Evolutionary conservation across 768 basidiomycete species (phyloP).

Genomic region (Clathrus columnatus): DNA sequence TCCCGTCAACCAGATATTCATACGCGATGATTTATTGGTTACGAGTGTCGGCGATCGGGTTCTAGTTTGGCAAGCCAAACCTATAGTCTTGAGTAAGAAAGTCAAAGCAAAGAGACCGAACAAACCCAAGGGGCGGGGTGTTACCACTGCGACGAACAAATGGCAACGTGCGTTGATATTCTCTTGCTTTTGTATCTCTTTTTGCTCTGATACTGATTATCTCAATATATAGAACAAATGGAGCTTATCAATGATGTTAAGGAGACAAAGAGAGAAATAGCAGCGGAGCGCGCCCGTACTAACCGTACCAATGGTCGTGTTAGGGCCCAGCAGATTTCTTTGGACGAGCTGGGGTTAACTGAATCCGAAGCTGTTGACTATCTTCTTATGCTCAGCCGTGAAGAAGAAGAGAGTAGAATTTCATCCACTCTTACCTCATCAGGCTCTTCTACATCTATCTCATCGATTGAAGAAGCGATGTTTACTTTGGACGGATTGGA

Average conservation of each 20-base stretch:
- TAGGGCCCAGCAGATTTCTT: constrained; percentile 45
- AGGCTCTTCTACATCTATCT: constrained; percentile 21
- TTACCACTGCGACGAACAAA: constrained; percentile 20
- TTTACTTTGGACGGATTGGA: constrained; percentile 50
- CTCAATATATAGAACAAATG: constrained; percentile 39
- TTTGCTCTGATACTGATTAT: neutral
- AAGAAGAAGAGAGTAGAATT: constrained; percentile 43
- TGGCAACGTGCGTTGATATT: constrained; percentile 32
- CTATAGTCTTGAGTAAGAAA: constrained; percentile 24
- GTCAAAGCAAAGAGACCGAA: constrained; percentile 12
- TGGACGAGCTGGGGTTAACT: constrained; percentile 59
- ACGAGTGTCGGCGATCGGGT: constrained; percentile 53
- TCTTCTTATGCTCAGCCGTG: constrained; percentile 74
- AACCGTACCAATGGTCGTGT: constrained; percentile 38
- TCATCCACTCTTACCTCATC: constrained; percentile 11
- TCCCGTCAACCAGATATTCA: constrained; percentile 46
- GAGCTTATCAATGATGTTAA: constrained; percentile 55
- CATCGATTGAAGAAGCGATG: constrained; percentile 26
- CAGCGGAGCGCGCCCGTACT: constrained; percentile 36
- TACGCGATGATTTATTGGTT: constrained; percentile 48
- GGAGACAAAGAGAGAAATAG: constrained; percentile 46
- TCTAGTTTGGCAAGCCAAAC: constrained; percentile 60
- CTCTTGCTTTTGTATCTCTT: neutral
- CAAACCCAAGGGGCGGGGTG: constrained; percentile 16
- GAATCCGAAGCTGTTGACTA: constrained; percentile 75